Percentiles rank a stretch among this genome's conserved stretches.
phyloP scores from a whole-genome alignment of 2,329 filamentous ascomycete genomes.

The Mycosphaerella arachidis region DNA sequence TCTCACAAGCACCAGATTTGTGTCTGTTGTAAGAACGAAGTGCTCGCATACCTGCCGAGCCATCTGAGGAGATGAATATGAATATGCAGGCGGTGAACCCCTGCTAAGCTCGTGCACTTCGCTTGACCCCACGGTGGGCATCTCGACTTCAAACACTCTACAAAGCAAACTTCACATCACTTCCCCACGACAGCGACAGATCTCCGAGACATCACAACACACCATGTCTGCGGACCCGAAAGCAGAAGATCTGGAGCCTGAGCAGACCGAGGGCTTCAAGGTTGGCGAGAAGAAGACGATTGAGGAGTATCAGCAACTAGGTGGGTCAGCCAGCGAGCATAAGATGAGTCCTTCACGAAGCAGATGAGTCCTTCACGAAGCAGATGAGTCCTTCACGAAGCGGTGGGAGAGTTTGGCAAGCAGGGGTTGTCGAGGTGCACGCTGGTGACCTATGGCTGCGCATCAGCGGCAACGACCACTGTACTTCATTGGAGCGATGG shows the following conservation, averaged over 20 bases:
- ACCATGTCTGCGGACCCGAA: conserved; percentile 36
- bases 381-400: too few relatives aligned
- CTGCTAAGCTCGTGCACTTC: not conserved
- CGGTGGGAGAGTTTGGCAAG: too few relatives aligned
- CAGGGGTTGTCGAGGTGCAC: too few relatives aligned
- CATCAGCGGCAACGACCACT: too few relatives aligned
- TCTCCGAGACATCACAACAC: not conserved
- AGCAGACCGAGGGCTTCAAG: conserved; percentile 94
- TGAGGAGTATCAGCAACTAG: conserved; percentile 89
- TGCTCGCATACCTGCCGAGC: too few relatives aligned
- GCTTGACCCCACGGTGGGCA: not conserved
- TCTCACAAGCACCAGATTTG: too few relatives aligned
- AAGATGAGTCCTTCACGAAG: not conserved
- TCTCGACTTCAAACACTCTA: not conserved
- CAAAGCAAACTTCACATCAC: not conserved
- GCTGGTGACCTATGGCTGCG: too few relatives aligned
- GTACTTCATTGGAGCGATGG: too few relatives aligned
- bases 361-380: not conserved
- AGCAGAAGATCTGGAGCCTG: conserved; percentile 77
- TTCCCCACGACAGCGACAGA: not conserved
- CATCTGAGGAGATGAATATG: too few relatives aligned
- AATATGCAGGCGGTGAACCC: not conserved
- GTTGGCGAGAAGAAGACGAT: conserved; percentile 98
- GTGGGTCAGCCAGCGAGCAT: conserved; percentile 20
- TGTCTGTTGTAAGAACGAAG: too few relatives aligned